Base-by-base conservation (phyloP, 805 yeast species). In the Pichia membranifaciens region DNA sequence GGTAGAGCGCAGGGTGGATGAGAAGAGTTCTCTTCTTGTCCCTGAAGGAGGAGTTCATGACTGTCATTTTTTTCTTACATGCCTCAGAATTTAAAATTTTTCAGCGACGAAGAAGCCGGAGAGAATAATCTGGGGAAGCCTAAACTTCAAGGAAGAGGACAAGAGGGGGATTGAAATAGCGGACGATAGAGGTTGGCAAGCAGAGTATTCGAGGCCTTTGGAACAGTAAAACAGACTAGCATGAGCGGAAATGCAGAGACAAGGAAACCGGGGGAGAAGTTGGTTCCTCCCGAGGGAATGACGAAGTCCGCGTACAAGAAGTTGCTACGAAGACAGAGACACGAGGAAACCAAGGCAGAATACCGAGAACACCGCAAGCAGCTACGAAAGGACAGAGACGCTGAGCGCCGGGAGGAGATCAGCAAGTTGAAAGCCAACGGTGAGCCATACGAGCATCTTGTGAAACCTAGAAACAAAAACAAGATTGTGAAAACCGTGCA, bases 261-360 rank as follows among this genome's bases (percentile, higher is more conserved):
- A 10, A 46, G 49, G 25, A 46, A 46, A 31, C 50, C 51, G 1
- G 54, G 55, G 4, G 53, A 47, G 6, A 54, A 53, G 37, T 41
- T 52, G 22, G 42, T 50, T 23, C 71, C 81, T 8, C 96, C 96
- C 2, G 89, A 80, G 49, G 96, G 96, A 5, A 83, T 91, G 86
- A 81, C 95, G 28, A 87, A 85, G 59, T 75, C 77, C 15, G 90
- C 85, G 49, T 91, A 88, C 85, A 91, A 91, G 64, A 81, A 81
- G 56, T 72, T 75, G 50, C 78, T 82, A 57, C 81, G 75, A 55
- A 50, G 65, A 35, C 39, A 54, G 35, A 47, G 70, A 74, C 80
- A 84, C 74, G 88, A 81, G 40, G 83, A 75, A 41, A 73, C 74
- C 37, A 82, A 85, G 59, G 87, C 75, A 2, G 82, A 79, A 44